A percentile compares a stretch with the other conserved stretches of the same genome.
phyloP scores from a whole-genome alignment of 2,329 filamentous ascomycete genomes.

The Zymoseptoria pseudotritici region DNA sequence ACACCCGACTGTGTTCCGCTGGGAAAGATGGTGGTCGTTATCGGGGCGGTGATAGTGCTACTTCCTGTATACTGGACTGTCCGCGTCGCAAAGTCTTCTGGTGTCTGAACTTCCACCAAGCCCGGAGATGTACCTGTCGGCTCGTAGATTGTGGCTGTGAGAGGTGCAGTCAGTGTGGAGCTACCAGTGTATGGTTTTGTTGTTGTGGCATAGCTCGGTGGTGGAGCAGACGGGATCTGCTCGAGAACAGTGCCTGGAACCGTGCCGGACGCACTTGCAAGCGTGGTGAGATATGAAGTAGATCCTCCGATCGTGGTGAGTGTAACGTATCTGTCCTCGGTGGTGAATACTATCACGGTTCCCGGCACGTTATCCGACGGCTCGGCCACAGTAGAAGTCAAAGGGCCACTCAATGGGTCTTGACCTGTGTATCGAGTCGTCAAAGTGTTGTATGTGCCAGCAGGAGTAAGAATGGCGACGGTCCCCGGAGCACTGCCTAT shows the following conservation, averaged over 20 bases:
- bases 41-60: background rate
- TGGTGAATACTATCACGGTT: background rate
- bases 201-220: background rate
- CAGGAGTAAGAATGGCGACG: too few relatives aligned
- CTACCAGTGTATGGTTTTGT: background rate
- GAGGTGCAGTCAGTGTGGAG: background rate
- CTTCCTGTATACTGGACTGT: background rate
- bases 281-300: too few relatives aligned
- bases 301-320: too few relatives aligned
- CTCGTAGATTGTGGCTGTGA: background rate
- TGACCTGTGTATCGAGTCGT: background rate
- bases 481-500: too few relatives aligned
- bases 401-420: background rate
- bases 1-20: background rate
- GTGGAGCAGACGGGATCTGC: background rate
- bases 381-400: background rate
- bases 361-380: background rate
- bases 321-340: too few relatives aligned
- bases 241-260: background rate
- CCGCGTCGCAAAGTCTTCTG: constrained; percentile 3
- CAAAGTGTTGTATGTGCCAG: background rate
- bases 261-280: background rate
- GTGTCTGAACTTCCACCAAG: background rate
- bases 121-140: constrained; percentile 4
- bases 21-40: background rate